A percentile compares a stretch with the other conserved stretches of the same genome.
Conservation (phyloP, 441 rosid genomes). For the Metrosideros polymorpha region DNA sequence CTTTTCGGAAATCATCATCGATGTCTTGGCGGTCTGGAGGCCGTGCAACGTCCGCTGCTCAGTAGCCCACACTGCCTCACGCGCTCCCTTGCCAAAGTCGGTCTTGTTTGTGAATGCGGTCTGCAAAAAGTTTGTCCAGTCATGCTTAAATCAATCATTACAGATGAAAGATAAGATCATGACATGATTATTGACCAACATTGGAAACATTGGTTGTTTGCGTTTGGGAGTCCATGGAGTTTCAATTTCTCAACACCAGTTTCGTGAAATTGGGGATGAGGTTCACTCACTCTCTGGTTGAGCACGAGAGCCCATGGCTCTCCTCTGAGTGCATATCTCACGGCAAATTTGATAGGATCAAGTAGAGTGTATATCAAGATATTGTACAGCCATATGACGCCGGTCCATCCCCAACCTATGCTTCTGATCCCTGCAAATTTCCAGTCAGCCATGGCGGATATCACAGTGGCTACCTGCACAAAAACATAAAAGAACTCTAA, state of each 20-base stretch:
- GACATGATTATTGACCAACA: not conserved
- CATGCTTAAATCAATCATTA: too few species aligned
- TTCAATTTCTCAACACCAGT: not conserved
- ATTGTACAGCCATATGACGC: constrained; percentile 47
- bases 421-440: constrained; percentile 32
- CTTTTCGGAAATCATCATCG: constrained; percentile 16
- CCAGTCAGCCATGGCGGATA: constrained; percentile 32
- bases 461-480: constrained; percentile 22
- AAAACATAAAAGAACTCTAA: not conserved
- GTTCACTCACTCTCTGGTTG: constrained; percentile 21
- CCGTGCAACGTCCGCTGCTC: constrained; percentile 46
- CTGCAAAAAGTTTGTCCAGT: constrained; percentile 13
- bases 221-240: too few species aligned
- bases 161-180: too few species aligned
- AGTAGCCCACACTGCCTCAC: constrained; percentile 54
- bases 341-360: constrained; percentile 47
- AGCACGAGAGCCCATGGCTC: constrained; percentile 45
- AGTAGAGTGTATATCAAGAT: constrained; percentile 31
- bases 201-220: too few species aligned
- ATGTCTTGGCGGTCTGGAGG: constrained; percentile 21
- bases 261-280: not conserved
- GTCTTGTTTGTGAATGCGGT: constrained; percentile 49
- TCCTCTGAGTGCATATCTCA: constrained; percentile 45
- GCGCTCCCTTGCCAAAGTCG: constrained; percentile 40
- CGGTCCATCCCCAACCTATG: constrained; percentile 62